Evolutionary conservation across 495 filamentous ascomycete species (phyloP).

Genomic region (Apiosordaria backusii): DNA sequence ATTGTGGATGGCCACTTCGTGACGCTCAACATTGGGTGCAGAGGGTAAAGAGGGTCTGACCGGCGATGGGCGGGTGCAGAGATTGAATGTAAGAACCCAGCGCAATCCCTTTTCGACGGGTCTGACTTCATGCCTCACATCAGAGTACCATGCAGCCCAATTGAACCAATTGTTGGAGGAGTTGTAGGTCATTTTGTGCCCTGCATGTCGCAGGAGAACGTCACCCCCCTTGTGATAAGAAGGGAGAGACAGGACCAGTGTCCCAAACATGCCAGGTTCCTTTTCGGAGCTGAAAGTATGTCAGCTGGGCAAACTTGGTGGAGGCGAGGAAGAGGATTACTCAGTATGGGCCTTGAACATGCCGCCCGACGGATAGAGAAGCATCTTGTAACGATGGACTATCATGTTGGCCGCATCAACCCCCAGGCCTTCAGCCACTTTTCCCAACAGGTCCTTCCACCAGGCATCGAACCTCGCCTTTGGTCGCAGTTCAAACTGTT

Average conservation of each 20-base stretch:
- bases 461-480: constrained; percentile 34
- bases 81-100: constrained; percentile 54
- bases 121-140: constrained; percentile 52
- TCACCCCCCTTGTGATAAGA: constrained; percentile 52
- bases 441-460: constrained; percentile 22
- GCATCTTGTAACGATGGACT: constrained; percentile 58
- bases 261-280: constrained; percentile 54
- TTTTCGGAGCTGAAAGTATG: constrained; percentile 41
- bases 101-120: constrained; percentile 50
- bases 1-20: constrained; percentile 24
- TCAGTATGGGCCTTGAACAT: constrained; percentile 54
- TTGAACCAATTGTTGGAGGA: constrained; percentile 39
- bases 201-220: constrained; percentile 43
- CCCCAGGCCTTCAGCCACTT: constrained; percentile 33
- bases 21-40: not conserved
- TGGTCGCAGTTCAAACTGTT: constrained; percentile 39
- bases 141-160: constrained; percentile 50
- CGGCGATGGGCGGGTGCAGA: constrained; percentile 27
- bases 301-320: too few species aligned
- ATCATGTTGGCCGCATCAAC: constrained; percentile 41
- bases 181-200: constrained; percentile 33
- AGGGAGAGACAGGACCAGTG: constrained; percentile 52
- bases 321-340: constrained; percentile 18
- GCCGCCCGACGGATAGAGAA: constrained; percentile 54
- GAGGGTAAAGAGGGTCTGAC: not conserved